Evolutionary conservation across 75 land plant species (phyloP).

Genomic region (Picea sitchensis): DNA sequence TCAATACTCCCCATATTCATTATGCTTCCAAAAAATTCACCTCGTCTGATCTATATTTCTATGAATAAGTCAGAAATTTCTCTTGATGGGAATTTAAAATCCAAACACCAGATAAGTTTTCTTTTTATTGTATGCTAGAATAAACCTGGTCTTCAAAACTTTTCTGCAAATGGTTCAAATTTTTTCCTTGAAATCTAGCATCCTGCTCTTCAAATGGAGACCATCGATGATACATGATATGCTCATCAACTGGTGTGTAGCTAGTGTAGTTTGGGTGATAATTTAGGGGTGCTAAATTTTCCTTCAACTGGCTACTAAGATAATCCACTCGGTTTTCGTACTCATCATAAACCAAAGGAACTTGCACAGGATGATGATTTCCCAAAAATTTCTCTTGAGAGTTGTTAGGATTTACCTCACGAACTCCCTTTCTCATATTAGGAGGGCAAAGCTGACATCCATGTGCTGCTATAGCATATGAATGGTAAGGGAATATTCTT

Average conservation of each 20-base stretch:
- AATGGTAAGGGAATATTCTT: too few species aligned
- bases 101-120: neutral
- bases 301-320: neutral
- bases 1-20: neutral
- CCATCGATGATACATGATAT: neutral
- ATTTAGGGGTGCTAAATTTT: constrained; percentile 2
- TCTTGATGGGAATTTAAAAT: neutral
- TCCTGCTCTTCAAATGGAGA: neutral
- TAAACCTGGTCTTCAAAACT: neutral
- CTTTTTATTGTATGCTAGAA: neutral
- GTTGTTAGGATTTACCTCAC: too few species aligned
- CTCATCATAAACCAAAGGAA: constrained; percentile 7
- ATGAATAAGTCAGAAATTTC: neutral
- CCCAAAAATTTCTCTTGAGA: neutral
- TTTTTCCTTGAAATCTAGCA: neutral
- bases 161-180: constrained; percentile 4
- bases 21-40: neutral
- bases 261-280: constrained; percentile 1
- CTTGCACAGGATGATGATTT: neutral
- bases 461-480: too few species aligned
- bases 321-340: constrained; percentile 4
- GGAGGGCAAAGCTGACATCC: too few species aligned
- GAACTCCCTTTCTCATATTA: too few species aligned
- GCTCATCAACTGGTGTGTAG: neutral
- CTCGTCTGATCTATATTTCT: neutral